Evolutionary conservation across 345 rosid species (phyloP), one percentile per base, ranked within the genome.

Genomic region (Passiflora organensis): DNA sequence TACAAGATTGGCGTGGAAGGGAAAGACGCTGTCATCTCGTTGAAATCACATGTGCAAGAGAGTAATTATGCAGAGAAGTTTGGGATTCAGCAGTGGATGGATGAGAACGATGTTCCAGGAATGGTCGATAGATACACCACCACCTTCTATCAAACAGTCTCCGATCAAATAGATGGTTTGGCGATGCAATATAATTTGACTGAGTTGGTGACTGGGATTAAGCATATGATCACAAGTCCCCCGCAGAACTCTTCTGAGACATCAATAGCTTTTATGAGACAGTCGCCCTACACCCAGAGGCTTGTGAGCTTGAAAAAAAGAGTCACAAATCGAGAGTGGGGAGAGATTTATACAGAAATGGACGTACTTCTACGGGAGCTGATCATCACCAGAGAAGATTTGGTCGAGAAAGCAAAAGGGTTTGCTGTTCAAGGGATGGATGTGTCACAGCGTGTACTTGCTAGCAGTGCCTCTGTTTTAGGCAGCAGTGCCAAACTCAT

Each of bases 1-100:
- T 93, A 93, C 59, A 93, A 89, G 76, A 81, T 93, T 28, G 99
- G 95, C 21, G 71, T 89, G 22, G 99, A 93, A 69, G 99, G 96
- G 21, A 91, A 91, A 80, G 82, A 88, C 39, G 93, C 95, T 0
- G 96, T 88, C 48, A 78, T 78, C 45, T 88, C 96, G 2, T 28
- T 86, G 49, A 91, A 91, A 60, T 76, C 89, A 24, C 98, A 88
- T 43, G 90, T 91, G 14, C 89, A 84, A 56, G 72, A 88, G 79
- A 88, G 71, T 51, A 91, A 91, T 70, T 91, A 91, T 61, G 85
- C 96, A 0, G 98, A 91, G 78, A 88, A 68, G 67, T 63, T 86
- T 20, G 98, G 96, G 48, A 48, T 88, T 55, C 86, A 84, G 76
- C 70, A 74, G 49, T 91, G 96, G 98, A 86, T 91, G 95, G 88